Percentiles rank a stretch among this genome's conserved stretches.
Conservation (phyloP, 2,329 filamentous ascomycete species). For the Alternaria sp. region DNA sequence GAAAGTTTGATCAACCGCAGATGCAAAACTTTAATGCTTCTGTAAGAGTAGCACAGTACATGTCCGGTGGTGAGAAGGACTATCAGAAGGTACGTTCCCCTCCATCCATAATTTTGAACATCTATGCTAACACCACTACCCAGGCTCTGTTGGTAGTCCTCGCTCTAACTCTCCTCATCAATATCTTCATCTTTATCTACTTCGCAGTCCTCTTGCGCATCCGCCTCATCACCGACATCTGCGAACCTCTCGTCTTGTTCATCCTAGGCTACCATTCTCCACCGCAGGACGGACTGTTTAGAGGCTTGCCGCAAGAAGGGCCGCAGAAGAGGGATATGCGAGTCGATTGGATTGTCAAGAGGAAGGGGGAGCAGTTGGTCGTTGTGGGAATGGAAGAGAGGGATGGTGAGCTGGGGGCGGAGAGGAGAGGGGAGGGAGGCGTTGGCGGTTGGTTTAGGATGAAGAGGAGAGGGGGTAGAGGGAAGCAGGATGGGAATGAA, state of each 20-base stretch:
- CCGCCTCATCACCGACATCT: constrained; percentile 14
- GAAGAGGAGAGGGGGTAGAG: neutral
- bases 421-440: neutral
- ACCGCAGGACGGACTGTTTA: neutral
- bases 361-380: constrained; percentile 3
- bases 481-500: too few species aligned
- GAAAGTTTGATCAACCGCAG: neutral
- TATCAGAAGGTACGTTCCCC: constrained; percentile 8
- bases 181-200: constrained; percentile 16
- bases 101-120: too few species aligned
- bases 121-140: neutral
- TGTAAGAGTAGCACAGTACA: constrained; percentile 17
- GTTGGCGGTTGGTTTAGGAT: constrained; percentile 4
- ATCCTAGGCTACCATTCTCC: constrained; percentile 13
- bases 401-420: neutral
- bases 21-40: constrained; percentile 14
- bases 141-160: constrained; percentile 11
- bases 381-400: constrained; percentile 4
- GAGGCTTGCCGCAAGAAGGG: constrained; percentile 6
- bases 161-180: constrained; percentile 3
- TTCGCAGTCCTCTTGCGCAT: constrained; percentile 8
- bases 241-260: constrained; percentile 16
- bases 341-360: constrained; percentile 9
- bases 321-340: constrained; percentile 3
- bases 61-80: constrained; percentile 15